Percentiles rank a stretch among this genome's conserved stretches.
phyloP scores from a whole-genome alignment of 2,329 filamentous ascomycete genomes.

The Botryosphaeria dothidea region DNA sequence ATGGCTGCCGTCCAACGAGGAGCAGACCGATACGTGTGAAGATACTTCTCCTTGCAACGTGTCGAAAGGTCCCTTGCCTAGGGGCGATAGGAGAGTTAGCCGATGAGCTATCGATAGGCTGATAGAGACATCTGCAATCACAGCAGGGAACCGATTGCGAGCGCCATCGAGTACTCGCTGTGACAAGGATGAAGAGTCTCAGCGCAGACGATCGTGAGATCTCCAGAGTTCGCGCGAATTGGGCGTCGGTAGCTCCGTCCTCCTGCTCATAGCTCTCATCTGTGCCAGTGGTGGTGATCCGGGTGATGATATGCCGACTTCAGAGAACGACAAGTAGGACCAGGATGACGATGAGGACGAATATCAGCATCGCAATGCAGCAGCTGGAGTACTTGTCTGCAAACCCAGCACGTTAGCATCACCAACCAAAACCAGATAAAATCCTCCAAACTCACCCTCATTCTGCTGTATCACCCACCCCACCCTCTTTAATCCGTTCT shows the following conservation, averaged over 20 bases:
- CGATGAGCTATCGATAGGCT: background rate
- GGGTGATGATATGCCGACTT: slow-evolving; percentile 29
- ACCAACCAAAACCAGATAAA: slow-evolving; percentile 17
- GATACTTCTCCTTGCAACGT: background rate
- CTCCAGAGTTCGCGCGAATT: background rate
- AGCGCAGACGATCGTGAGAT: background rate
- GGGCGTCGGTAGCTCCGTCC: too few species aligned
- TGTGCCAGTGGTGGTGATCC: background rate
- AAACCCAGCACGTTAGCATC: slow-evolving; percentile 2
- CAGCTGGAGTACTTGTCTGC: slow-evolving; percentile 75
- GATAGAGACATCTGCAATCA: background rate
- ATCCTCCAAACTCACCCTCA: slow-evolving; percentile 66
- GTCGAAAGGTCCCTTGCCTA: background rate
- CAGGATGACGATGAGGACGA: slow-evolving; percentile 83
- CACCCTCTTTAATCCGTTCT: slow-evolving; percentile 84
- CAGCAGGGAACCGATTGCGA: too few species aligned
- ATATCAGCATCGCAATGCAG: slow-evolving; percentile 85
- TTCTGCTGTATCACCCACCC: slow-evolving; percentile 82
- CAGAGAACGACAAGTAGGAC: slow-evolving; percentile 71
- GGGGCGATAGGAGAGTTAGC: background rate
- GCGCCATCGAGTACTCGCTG: too few species aligned
- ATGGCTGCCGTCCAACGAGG: background rate
- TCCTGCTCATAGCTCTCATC: background rate
- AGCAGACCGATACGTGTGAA: background rate
- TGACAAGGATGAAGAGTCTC: background rate